phyloP scores from a whole-genome alignment of 2,329 filamentous ascomycete genomes.

The Teratosphaeria gauchensis region DNA sequence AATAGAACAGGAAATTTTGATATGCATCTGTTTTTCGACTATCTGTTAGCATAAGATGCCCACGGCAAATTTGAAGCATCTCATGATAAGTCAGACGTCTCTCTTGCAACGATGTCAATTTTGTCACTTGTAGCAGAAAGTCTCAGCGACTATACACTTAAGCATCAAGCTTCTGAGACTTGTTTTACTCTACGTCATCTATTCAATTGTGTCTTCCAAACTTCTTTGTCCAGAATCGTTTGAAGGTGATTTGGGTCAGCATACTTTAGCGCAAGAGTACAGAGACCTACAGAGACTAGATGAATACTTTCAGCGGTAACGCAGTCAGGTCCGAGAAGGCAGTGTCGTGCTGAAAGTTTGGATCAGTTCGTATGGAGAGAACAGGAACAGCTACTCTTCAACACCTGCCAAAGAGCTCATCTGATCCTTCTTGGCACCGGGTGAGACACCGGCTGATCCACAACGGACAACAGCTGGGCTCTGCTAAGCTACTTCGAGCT shows the following conservation, averaged over 20 bases:
- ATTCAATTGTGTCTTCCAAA: not conserved
- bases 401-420: too few species aligned
- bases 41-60: not conserved
- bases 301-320: not conserved
- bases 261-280: not conserved
- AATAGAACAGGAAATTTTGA: not conserved
- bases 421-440: not conserved
- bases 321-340: not conserved
- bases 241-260: not conserved
- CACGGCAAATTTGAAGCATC: not conserved
- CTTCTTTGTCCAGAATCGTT: not conserved
- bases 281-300: not conserved
- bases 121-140: not conserved
- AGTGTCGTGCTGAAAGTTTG: not conserved
- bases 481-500: not conserved
- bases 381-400: not conserved
- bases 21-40: not conserved
- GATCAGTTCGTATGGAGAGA: not conserved
- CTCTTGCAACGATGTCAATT: not conserved
- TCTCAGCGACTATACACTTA: not conserved
- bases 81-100: not conserved
- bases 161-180: not conserved
- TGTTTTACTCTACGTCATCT: not conserved
- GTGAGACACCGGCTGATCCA: not conserved
- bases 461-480: not conserved